Conservation (phyloP, 768 basidiomycete species). For the Leccinum broughii region DNA sequence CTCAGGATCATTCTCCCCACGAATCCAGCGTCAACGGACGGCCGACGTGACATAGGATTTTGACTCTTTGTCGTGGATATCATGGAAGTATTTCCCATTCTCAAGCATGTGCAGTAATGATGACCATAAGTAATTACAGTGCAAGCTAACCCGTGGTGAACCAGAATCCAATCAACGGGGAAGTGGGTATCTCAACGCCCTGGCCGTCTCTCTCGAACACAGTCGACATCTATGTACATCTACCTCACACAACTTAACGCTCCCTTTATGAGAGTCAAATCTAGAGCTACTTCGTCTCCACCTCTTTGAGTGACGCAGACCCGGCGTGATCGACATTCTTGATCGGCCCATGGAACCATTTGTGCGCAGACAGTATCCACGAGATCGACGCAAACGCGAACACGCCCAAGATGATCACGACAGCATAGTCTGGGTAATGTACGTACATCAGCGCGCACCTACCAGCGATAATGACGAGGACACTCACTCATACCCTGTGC, state of each 20-base stretch:
- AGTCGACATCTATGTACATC: background rate
- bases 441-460: background rate
- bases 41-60: slow-evolving; percentile 19
- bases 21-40: slow-evolving; percentile 27
- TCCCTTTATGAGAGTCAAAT: background rate
- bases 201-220: background rate
- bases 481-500: slow-evolving; percentile 57
- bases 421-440: slow-evolving; percentile 56
- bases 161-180: too few relatives aligned
- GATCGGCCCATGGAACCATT: slow-evolving; percentile 73
- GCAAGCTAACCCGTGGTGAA: background rate
- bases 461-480: background rate
- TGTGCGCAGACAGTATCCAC: slow-evolving; percentile 65
- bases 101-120: slow-evolving; percentile 3
- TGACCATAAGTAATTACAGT: background rate
- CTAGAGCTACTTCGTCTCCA: slow-evolving; percentile 16
- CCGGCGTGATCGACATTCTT: slow-evolving; percentile 41
- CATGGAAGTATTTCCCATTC: background rate
- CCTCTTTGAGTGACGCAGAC: slow-evolving; percentile 5
- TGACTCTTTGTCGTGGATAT: background rate
- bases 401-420: slow-evolving; percentile 63
- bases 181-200: background rate
- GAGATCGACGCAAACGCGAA: slow-evolving; percentile 64
- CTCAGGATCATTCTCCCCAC: slow-evolving; percentile 23
- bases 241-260: background rate